Conservation (phyloP, 495 filamentous ascomycete species). For the Viridothelium virens region DNA sequence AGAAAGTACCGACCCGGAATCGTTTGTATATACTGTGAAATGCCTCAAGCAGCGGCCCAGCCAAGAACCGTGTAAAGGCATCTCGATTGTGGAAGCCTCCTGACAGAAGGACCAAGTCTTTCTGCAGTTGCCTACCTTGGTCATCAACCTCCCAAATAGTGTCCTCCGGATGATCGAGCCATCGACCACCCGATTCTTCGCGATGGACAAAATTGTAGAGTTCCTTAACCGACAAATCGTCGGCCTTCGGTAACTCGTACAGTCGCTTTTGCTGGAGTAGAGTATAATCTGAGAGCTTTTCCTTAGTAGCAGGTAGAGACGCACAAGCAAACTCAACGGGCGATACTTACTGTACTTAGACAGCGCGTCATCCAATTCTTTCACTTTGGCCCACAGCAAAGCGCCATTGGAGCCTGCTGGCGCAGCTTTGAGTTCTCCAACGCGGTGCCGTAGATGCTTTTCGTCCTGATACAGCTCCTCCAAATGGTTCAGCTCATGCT, state of each 20-base stretch:
- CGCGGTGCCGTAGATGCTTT: conserved; percentile 13
- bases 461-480: conserved; percentile 14
- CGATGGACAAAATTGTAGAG: conserved; percentile 20
- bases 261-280: conserved; percentile 19
- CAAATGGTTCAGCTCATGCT: conserved; percentile 26
- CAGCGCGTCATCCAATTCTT: conserved; percentile 26
- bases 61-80: conserved; percentile 22
- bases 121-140: conserved; percentile 8
- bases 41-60: conserved; percentile 4
- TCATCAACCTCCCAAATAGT: conserved; percentile 18
- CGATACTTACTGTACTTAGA: conserved; percentile 27
- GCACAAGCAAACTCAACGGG: no score
- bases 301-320: no score
- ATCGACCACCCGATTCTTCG: conserved; percentile 12
- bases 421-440: conserved; percentile 17
- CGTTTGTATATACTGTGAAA: conserved; percentile 15
- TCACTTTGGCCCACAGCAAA: conserved; percentile 27
- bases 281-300: not conserved
- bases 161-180: conserved; percentile 25
- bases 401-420: conserved; percentile 11
- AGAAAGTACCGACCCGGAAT: not conserved
- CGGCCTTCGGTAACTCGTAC: conserved; percentile 19
- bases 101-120: conserved; percentile 21
- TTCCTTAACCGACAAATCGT: conserved; percentile 19
- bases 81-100: conserved; percentile 16